Evolutionary conservation across 2,329 filamentous ascomycete genomes (phyloP).

Genomic region (Pseudopyrenochaeta lycopersici): DNA sequence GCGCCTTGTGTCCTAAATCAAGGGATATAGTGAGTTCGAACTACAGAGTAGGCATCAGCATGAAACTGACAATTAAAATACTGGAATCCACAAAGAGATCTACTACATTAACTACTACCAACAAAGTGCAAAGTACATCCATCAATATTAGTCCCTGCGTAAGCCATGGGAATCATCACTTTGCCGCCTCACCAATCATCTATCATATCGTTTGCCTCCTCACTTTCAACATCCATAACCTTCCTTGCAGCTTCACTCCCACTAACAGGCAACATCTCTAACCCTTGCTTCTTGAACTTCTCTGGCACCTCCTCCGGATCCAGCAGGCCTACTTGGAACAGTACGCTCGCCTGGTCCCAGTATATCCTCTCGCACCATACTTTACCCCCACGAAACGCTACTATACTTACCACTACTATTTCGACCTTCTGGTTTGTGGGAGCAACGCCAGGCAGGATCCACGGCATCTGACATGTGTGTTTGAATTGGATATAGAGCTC

Average conservation of each 20-base stretch:
- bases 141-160: too few species aligned
- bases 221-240: constrained; percentile 55
- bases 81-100: too few species aligned
- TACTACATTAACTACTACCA: too few species aligned
- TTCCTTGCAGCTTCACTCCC: constrained; percentile 58
- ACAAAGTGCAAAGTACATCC: too few species aligned
- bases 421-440: constrained; percentile 67
- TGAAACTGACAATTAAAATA: too few species aligned
- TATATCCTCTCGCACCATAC: constrained; percentile 67
- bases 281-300: constrained; percentile 53
- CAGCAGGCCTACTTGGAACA: constrained; percentile 66
- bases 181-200: constrained; percentile 50
- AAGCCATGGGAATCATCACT: not conserved
- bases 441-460: constrained; percentile 67
- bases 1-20: too few species aligned
- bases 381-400: constrained; percentile 62
- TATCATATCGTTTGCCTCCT: constrained; percentile 57
- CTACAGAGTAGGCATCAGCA: too few species aligned
- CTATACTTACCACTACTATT: constrained; percentile 65
- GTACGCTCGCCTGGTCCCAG: constrained; percentile 69
- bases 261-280: constrained; percentile 57
- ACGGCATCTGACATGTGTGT: constrained; percentile 65
- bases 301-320: constrained; percentile 64
- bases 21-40: too few species aligned
- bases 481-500: constrained; percentile 66